These are phyloP conservation scores for Cetraspora pellucida DNA, from an alignment of 192 early-diverging fungal species.

Conservation along the genomic window DNA sequence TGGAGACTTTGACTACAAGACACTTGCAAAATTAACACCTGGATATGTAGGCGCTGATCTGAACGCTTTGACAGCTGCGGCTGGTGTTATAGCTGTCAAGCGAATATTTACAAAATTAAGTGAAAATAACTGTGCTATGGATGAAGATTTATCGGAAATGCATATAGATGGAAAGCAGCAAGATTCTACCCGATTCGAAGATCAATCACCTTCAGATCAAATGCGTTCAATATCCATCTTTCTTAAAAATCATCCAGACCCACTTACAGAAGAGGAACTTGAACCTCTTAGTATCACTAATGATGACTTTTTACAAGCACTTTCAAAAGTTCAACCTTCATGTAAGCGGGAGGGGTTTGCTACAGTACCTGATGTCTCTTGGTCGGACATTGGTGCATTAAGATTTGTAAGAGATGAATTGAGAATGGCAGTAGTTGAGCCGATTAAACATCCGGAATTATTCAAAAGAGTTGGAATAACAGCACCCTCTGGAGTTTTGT, in stretches of 20 bases:
- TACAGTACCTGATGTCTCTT: constrained; percentile 92
- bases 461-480: constrained; percentile 91
- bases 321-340: constrained; percentile 92
- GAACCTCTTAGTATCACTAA: constrained; percentile 79
- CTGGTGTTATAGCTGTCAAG: constrained; percentile 90
- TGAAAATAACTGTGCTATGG: constrained; percentile 26
- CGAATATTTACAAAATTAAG: constrained; percentile 65
- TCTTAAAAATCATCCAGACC: constrained; percentile 67
- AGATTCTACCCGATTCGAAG: constrained; percentile 36
- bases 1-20: constrained; percentile 81
- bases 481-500: constrained; percentile 86
- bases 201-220: constrained; percentile 48
- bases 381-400: constrained; percentile 96
- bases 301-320: constrained; percentile 84
- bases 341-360: constrained; percentile 99
- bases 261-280: constrained; percentile 80
- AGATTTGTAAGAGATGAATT: constrained; percentile 85
- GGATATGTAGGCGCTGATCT: constrained; percentile 99
- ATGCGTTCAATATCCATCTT: constrained; percentile 74
- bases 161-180: neutral
- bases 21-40: constrained; percentile 89
- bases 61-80: constrained; percentile 85
- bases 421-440: constrained; percentile 94
- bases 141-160: neutral
- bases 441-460: constrained; percentile 86